Evolutionary conservation across 2,329 filamentous ascomycete genomes (phyloP).

Genomic region (Xylaria multiplex): DNA sequence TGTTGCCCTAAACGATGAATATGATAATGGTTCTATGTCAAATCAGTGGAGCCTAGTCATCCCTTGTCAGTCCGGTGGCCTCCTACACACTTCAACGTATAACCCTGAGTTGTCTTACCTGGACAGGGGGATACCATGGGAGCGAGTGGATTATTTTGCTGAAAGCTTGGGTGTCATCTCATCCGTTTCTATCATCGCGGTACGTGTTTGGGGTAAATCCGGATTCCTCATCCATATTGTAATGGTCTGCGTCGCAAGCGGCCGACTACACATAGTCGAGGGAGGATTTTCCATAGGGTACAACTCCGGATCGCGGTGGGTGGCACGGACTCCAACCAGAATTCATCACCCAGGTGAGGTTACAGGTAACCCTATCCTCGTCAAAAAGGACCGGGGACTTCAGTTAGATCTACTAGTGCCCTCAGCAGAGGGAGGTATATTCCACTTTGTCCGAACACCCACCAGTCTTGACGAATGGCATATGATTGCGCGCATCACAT

Average conservation of each 20-base stretch:
- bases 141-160: conserved; percentile 30
- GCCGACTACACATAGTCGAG: conserved; percentile 33
- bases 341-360: conserved; percentile 10
- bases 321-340: conserved; percentile 4
- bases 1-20: conserved; percentile 11
- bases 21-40: too few relatives aligned
- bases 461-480: conserved; percentile 39
- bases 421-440: conserved; percentile 38
- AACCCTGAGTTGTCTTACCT: conserved; percentile 5
- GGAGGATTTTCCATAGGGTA: too few relatives aligned
- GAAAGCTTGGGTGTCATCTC: conserved; percentile 35
- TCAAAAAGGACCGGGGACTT: background rate
- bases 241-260: conserved; percentile 32
- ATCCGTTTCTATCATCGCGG: conserved; percentile 31
- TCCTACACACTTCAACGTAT: conserved; percentile 32
- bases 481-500: conserved; percentile 38
- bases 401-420: conserved; percentile 40
- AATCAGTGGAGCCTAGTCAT: conserved; percentile 31
- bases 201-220: background rate
- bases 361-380: conserved; percentile 37
- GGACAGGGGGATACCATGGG: conserved; percentile 1
- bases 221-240: conserved; percentile 25
- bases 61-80: conserved; percentile 36
- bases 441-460: conserved; percentile 38
- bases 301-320: too few relatives aligned